Conservation (phyloP, 2,329 filamentous ascomycete species). For the Ascochyta fabae region DNA sequence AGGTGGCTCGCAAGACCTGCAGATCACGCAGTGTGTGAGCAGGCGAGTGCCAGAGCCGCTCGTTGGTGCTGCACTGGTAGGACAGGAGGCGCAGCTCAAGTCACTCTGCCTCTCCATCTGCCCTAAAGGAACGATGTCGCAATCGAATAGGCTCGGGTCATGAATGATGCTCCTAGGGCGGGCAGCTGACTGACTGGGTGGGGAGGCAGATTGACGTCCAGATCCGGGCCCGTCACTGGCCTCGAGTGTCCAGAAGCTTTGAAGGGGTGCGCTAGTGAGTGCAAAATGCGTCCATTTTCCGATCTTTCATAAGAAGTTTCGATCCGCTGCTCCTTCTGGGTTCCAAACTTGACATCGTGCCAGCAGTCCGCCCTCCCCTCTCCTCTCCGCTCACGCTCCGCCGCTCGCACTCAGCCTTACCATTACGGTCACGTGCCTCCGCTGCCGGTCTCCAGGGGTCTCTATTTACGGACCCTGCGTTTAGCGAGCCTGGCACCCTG, state of each 20-base stretch:
- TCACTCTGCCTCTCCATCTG: constrained; percentile 5
- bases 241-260: not conserved
- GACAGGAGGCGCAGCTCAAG: constrained; percentile 1
- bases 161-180: constrained; percentile 3
- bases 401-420: constrained; percentile 17
- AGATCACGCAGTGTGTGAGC: not conserved
- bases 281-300: constrained; percentile 2
- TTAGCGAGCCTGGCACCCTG: constrained; percentile 7
- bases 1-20: constrained; percentile 5
- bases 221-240: not conserved
- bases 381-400: constrained; percentile 13
- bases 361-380: constrained; percentile 7
- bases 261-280: constrained; percentile 7
- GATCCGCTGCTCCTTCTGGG: constrained; percentile 12
- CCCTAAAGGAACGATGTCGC: constrained; percentile 14
- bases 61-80: not conserved
- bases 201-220: constrained; percentile 5
- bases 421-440: constrained; percentile 2
- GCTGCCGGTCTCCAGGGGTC: constrained; percentile 4
- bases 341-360: not conserved
- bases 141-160: constrained; percentile 5
- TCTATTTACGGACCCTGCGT: constrained; percentile 7
- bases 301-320: constrained; percentile 15
- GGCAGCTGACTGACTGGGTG: constrained; percentile 11
- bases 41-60: constrained; percentile 1